Base-by-base conservation (phyloP, 345 rosid species). In the Pseudoturritis turrita region DNA sequence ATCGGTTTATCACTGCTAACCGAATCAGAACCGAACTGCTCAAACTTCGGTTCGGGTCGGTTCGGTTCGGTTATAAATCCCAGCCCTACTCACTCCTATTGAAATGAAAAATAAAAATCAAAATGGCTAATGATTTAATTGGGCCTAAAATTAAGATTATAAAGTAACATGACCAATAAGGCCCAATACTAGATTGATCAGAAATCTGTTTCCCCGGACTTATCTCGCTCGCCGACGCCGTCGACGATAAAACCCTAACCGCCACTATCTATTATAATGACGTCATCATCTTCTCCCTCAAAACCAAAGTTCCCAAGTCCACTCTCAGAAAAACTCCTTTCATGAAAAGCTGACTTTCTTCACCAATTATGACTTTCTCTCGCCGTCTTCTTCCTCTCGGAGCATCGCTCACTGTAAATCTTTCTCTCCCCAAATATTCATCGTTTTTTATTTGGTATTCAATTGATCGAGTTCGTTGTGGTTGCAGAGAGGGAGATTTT, bases 401-500 rank as follows among this genome's bases (percentile, higher is more conserved):
- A 25, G 43, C 74, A 18, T 68, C 79, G 14, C 74, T 62, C 59
- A 62, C 43, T 75, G 79, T 75, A 75, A 61, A 44, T 33, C 51
- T 28, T 10, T 40, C 40, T 66, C 45, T 29, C 5, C 6, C 17
- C 14, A n/a, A 50, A 18, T 10, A 6, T 17, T 0, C n/a, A 55
- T 23, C 26, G 43, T 61, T 68, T n/a, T 45, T 43, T 14, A 0
- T 68, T 61, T 59, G 0, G 6, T 58, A 19, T 53, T 56, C 8
- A 41, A 41, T 41, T 29, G 68, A 76, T 70, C 65, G 46, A 63
- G 66, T 39, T 39, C 65, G 8, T 63, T 40, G 31, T 72, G 11
- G 22, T 74, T 55, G 73, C 88, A 90, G 97, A 82, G 83, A 63
- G 70, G 72, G 12, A 57, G 46, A 47, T 37, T 73, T 44, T 62